Conservation (phyloP, 164 flowering plant genomes). For the Warburgia ugandensis region DNA sequence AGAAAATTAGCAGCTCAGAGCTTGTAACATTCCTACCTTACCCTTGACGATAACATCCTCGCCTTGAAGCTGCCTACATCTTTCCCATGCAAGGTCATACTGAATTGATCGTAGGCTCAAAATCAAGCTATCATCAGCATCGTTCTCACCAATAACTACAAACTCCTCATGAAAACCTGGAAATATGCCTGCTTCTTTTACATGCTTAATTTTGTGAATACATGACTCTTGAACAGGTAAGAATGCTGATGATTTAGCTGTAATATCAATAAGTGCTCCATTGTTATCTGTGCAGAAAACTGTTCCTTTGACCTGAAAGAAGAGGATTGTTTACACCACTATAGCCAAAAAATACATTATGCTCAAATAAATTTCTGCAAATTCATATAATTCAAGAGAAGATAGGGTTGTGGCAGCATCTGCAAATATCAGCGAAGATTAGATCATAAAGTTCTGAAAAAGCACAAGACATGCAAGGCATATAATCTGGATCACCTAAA, state of each 20-base stretch:
- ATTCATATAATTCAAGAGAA: too few relatives aligned
- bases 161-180: slow-evolving; percentile 80
- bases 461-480: too few relatives aligned
- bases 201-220: slow-evolving; percentile 55
- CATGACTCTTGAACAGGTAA: slow-evolving; percentile 81
- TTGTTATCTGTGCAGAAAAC: slow-evolving; percentile 48
- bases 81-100: slow-evolving; percentile 88
- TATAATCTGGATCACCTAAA: too few relatives aligned
- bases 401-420: too few relatives aligned
- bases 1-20: too few relatives aligned
- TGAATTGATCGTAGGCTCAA: slow-evolving; percentile 66
- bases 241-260: slow-evolving; percentile 83
- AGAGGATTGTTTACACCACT: background rate
- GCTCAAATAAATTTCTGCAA: too few relatives aligned
- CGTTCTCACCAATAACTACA: slow-evolving; percentile 70
- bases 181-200: slow-evolving; percentile 77
- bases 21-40: slow-evolving; percentile 55
- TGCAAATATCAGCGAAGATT: too few relatives aligned
- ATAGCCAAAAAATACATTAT: background rate
- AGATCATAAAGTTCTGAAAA: too few relatives aligned
- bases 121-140: slow-evolving; percentile 74
- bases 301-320: slow-evolving; percentile 76
- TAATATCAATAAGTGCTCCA: slow-evolving; percentile 82
- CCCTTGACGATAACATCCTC: slow-evolving; percentile 95
- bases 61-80: slow-evolving; percentile 91